Base-by-base conservation (phyloP, 1,284 basidiomycete genomes). In the Schizopora paradoxa region DNA sequence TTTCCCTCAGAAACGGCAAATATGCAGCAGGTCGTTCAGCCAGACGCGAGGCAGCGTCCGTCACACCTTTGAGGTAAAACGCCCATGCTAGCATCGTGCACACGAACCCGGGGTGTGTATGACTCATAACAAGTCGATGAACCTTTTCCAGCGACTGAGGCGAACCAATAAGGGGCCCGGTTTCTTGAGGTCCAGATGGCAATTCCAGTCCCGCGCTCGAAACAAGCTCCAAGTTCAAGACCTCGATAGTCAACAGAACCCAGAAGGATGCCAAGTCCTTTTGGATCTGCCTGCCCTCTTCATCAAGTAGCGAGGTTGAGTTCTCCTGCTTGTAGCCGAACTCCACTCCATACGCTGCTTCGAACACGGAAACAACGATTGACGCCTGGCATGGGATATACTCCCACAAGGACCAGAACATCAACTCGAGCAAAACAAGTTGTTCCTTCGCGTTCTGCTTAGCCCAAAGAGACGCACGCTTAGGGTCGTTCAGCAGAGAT, bases 321-420 rank as follows among this genome's bases (percentile, higher is more conserved):
- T 84, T 82, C 42, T 72, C 67, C 60, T 92, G 91, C 1, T 58
- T 63, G 8, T 76, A 72, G 0, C 89, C 90, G 16, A 91, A 72
- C 32, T 79, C 71, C 0, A 82, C 83, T 14, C 65, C 61, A 57
- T 85, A 86, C 4, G 83, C 78, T 2, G 77, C 69, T 47, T 80
- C 70, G 58, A 82, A 80, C 23, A 91, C 71, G 43, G 66, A 65
- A 47, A 76, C 67, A 22, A 89, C 78, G 46, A 85, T 61, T 1
- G 70, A 63, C 2, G 83, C 84, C 28, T 70, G 72, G 53, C 86
- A 82, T 0, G 81, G 66, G 5, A 80, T 76, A 49, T 80, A 82
- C n/a, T 76, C 79, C 78, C 86, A 91, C 76, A 90, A 81, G 2
- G 82, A 73, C 76, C 88, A 89, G 61, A 93, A 94, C 25, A 91